A percentile compares a stretch with the other conserved stretches of the same genome.
phyloP scores from a whole-genome alignment of 2,329 filamentous ascomycete species.

The Colletotrichum liaoningense region DNA sequence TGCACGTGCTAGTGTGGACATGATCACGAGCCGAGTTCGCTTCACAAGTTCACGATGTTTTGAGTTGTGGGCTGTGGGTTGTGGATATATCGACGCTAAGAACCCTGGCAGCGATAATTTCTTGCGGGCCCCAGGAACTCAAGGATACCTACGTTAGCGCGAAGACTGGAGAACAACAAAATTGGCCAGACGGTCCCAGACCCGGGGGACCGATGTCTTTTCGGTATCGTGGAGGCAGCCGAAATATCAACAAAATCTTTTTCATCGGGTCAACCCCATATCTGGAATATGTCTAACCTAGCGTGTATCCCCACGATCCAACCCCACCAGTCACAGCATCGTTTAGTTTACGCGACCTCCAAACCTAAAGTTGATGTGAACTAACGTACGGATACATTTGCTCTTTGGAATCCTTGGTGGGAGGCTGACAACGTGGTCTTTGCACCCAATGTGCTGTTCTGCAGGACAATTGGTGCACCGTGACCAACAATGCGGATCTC shows the following conservation, averaged over 20 bases:
- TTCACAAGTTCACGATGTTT: not conserved
- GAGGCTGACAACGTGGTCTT: not conserved
- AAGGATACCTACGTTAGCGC: not conserved
- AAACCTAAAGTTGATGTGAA: not conserved
- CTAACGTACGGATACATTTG: no score
- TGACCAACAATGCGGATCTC: not conserved
- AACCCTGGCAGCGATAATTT: not conserved
- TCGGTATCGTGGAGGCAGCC: not conserved
- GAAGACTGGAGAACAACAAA: not conserved
- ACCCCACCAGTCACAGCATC: not conserved
- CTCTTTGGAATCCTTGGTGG: not conserved
- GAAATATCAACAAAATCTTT: not conserved
- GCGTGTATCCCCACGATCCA: not conserved
- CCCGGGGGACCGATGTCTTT: not conserved
- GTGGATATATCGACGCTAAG: not conserved
- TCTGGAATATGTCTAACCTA: not conserved
- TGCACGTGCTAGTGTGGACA: not conserved
- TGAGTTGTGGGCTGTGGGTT: not conserved
- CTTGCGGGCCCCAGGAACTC: not conserved
- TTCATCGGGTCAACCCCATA: not conserved
- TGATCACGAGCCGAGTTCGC: not conserved
- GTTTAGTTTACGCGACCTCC: not conserved
- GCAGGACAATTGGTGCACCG: not conserved
- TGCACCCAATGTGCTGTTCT: not conserved
- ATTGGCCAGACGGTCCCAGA: not conserved